Conservation (phyloP, 208 protist genomes). For the Trypanosoma conorhini region DNA sequence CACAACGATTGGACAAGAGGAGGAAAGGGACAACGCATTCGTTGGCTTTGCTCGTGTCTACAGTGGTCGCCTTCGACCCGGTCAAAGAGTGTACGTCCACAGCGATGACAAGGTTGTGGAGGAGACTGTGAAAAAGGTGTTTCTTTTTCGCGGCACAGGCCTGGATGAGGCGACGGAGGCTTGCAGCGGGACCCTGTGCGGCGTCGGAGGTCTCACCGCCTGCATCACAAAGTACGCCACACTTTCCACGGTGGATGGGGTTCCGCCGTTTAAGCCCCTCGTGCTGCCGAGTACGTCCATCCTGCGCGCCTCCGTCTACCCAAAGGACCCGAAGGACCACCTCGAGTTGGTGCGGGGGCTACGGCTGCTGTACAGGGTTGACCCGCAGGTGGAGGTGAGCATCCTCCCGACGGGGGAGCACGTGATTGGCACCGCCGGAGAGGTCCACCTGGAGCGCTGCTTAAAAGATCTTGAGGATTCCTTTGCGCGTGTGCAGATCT, state of each 20-base stretch:
- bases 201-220: conserved; percentile 93
- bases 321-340: conserved; percentile 80
- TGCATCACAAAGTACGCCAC: conserved; percentile 96
- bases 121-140: conserved; percentile 66
- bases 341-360: conserved; percentile 82
- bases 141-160: conserved; percentile 94
- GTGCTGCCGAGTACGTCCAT: conserved; percentile 93
- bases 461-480: conserved; percentile 93
- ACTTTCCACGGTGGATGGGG: conserved; percentile 60
- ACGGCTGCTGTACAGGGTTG: conserved; percentile 94
- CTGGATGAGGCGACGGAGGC: conserved; percentile 88
- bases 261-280: conserved; percentile 86
- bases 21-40: conserved; percentile 81
- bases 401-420: conserved; percentile 96
- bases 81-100: conserved; percentile 88
- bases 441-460: conserved; percentile 97
- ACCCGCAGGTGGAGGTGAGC: conserved; percentile 94
- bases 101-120: conserved; percentile 58
- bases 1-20: conserved; percentile 41
- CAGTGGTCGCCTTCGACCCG: conserved; percentile 92
- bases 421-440: conserved; percentile 95
- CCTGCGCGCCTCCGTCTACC: conserved; percentile 96
- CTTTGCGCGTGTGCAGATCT: conserved; percentile 85
- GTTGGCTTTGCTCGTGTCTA: conserved; percentile 97
- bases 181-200: conserved; percentile 88